Conservation (phyloP, 371 early-diverging fungal genomes). For the Fennellomyces sp. region DNA sequence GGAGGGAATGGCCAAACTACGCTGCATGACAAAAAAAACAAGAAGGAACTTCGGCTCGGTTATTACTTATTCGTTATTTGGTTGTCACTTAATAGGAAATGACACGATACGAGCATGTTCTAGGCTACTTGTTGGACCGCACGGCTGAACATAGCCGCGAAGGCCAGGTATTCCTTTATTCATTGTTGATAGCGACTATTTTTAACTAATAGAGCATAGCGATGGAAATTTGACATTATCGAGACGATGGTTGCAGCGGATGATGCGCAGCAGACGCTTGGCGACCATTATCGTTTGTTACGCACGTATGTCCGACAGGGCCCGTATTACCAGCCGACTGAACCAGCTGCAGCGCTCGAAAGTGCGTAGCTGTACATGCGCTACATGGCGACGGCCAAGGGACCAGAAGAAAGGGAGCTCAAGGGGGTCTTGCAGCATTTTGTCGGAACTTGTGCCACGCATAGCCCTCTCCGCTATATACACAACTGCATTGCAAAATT, state of each 20-base stretch:
- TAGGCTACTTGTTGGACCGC: conserved; percentile 50
- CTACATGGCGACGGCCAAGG: no score
- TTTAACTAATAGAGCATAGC: conserved; percentile 18
- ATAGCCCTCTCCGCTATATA: no score
- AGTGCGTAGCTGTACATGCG: conserved; percentile 28
- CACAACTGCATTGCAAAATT: no score
- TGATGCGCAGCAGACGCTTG: conserved; percentile 22
- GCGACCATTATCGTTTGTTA: conserved; percentile 27
- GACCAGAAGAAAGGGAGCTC: neutral
- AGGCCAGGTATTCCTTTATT: conserved; percentile 36
- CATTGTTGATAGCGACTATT: neutral
- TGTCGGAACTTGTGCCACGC: neutral
- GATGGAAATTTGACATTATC: conserved; percentile 51
- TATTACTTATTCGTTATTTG: neutral
- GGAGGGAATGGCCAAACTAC: neutral
- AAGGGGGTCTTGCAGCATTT: no score
- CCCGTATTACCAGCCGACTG: conserved; percentile 32
- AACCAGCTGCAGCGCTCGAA: conserved; percentile 41
- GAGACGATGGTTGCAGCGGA: conserved; percentile 28
- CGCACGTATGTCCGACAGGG: conserved; percentile 46
- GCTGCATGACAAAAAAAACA: no score
- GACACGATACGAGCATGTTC: conserved; percentile 36
- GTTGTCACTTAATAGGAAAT: conserved; percentile 18
- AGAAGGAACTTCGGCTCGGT: no score
- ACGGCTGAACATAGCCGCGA: conserved; percentile 36